Percentiles rank a stretch among this genome's conserved stretches.
These are phyloP conservation scores for Hordeum pubiflorum DNA, from an alignment of 202 grass and related monocot species.

Conservation along the genomic window DNA sequence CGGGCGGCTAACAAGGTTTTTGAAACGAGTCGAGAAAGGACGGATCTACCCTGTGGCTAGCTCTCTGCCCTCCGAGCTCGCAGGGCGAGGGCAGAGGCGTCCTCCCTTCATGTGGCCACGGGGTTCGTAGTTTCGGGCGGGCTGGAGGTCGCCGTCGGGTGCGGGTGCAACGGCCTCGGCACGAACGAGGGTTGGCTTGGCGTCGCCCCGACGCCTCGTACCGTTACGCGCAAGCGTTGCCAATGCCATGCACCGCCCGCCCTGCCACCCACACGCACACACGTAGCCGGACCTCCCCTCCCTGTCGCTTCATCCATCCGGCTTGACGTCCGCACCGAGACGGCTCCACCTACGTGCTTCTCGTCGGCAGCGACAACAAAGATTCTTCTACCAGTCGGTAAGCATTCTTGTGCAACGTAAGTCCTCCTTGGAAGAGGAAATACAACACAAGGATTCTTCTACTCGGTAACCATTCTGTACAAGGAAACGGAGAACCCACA, in stretches of 20 bases:
- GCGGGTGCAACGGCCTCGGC: slow-evolving; percentile 31
- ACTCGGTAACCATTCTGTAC: no score
- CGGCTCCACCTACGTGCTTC: no score
- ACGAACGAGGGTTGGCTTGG: slow-evolving; percentile 30
- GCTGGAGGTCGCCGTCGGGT: slow-evolving; percentile 28
- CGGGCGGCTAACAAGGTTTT: slow-evolving; percentile 15
- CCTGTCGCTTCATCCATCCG: not conserved
- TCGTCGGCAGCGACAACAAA: no score
- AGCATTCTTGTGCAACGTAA: no score
- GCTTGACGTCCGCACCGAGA: not conserved
- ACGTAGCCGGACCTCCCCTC: not conserved
- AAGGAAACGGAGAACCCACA: no score
- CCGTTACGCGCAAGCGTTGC: slow-evolving; percentile 44
- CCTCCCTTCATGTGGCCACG: not conserved
- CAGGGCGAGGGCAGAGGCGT: not conserved
- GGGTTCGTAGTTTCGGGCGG: not conserved
- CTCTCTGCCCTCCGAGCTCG: no score
- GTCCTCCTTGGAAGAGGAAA: no score
- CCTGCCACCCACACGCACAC: not conserved
- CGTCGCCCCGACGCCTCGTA: slow-evolving; percentile 14
- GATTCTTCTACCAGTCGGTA: no score
- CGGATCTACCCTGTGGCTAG: not conserved
- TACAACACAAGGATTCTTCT: no score
- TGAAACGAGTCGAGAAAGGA: not conserved
- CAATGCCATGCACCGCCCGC: not conserved